phyloP scores from a whole-genome alignment of 345 rosid genomes.

The Crucihimalaya himalaica region DNA sequence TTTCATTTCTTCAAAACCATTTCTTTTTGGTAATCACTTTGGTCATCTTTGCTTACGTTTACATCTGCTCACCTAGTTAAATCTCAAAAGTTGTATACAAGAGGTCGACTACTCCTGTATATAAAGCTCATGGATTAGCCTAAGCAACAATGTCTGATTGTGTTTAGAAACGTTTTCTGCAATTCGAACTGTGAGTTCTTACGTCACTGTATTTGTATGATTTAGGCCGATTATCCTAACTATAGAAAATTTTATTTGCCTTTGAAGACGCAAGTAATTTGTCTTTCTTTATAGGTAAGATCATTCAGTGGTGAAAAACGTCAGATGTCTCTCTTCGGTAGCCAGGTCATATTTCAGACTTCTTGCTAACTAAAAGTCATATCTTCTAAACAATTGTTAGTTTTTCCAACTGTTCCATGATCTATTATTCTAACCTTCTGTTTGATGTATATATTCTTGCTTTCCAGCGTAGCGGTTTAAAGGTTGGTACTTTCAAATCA shows the following conservation, averaged over 20 bases:
- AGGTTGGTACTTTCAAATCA: conserved; percentile 92
- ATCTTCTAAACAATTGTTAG: neutral
- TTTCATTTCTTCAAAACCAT: neutral
- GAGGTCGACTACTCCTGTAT: conserved; percentile 84
- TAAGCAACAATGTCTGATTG: conserved; percentile 95
- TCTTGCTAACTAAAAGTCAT: conserved; percentile 1
- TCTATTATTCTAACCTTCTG: conserved; percentile 28
- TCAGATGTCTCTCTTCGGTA: conserved; percentile 85
- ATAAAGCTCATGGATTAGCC: conserved; percentile 81
- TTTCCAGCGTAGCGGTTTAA: conserved; percentile 79
- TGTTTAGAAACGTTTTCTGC: conserved; percentile 92
- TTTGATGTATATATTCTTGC: conserved; percentile 69
- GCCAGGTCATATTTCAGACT: conserved; percentile 54
- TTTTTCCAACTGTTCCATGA: neutral
- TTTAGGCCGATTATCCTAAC: neutral
- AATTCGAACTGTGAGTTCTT: conserved; percentile 79
- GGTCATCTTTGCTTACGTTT: conserved; percentile 39
- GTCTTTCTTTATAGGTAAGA: conserved; percentile 64
- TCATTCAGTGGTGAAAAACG: conserved; percentile 97
- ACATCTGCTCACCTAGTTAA: conserved; percentile 23
- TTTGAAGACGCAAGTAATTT: conserved; percentile 19
- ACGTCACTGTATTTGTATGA: conserved; percentile 10
- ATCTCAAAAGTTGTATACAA: conserved; percentile 65
- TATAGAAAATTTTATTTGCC: conserved; percentile 4
- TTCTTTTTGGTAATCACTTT: neutral